A percentile compares a stretch with the other conserved stretches of the same genome.
Conservation (phyloP, 345 rosid genomes). For the Brassica cretica region DNA sequence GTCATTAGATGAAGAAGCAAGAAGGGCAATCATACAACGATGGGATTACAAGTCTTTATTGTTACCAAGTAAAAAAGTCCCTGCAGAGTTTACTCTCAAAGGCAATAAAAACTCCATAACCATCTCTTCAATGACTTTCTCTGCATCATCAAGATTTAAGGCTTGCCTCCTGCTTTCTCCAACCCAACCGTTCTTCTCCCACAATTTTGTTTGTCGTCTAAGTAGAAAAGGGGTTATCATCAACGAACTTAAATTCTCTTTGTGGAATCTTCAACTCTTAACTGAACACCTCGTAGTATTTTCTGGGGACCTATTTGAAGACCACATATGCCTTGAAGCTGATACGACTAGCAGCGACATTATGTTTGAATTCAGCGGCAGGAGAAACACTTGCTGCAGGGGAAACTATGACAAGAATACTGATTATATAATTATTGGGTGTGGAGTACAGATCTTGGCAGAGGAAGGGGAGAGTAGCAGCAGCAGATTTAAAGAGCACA, state of each 20-base stretch:
- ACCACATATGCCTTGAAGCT: background rate
- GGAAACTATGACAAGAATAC: no score
- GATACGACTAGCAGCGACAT: background rate
- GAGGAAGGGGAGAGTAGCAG: background rate
- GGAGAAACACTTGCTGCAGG: no score
- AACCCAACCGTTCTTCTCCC: background rate
- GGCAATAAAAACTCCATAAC: background rate
- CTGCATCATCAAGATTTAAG: background rate
- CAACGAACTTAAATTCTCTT: background rate
- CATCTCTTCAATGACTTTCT: background rate
- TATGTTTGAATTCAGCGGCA: background rate
- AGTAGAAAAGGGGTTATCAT: background rate
- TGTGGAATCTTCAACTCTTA: background rate
- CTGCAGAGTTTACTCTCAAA: background rate
- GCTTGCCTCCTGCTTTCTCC: background rate
- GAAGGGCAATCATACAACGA: background rate
- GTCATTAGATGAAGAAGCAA: background rate
- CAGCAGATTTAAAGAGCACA: background rate
- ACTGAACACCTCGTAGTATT: background rate
- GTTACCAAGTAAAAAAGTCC: background rate
- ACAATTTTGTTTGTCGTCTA: background rate
- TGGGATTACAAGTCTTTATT: background rate
- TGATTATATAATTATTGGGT: background rate
- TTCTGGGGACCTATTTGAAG: background rate
- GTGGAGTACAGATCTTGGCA: background rate